These are phyloP conservation scores for Berberis vulgaris DNA, from an alignment of 164 flowering plant species.

Conservation along the genomic window DNA sequence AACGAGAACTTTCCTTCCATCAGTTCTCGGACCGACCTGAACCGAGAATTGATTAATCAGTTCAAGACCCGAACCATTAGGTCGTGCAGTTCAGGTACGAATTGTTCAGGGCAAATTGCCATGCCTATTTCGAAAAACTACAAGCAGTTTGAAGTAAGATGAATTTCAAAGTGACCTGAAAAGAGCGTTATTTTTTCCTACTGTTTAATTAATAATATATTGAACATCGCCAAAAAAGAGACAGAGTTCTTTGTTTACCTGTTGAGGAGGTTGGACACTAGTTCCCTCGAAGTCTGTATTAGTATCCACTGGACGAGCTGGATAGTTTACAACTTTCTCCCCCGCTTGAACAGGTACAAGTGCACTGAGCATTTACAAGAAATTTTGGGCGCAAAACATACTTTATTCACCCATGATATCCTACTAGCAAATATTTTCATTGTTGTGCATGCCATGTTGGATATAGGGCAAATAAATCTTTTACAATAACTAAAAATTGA, in stretches of 20 bases:
- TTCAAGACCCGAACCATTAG: no score
- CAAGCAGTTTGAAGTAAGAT: no score
- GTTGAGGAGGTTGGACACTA: conserved; percentile 74
- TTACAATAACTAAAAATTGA: neutral
- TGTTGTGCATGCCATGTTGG: conserved; percentile 12
- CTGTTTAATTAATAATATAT: no score
- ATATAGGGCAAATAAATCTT: conserved; percentile 1
- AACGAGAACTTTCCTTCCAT: no score
- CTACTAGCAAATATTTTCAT: conserved; percentile 10
- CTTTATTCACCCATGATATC: conserved; percentile 17
- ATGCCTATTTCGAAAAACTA: no score
- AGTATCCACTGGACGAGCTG: conserved; percentile 88
- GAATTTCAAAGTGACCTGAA: no score
- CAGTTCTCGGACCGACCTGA: no score
- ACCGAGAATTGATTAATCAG: no score
- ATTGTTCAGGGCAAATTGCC: no score
- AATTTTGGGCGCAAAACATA: conserved; percentile 20
- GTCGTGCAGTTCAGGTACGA: no score
- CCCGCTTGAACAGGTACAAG: conserved; percentile 65
- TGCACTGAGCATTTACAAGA: conserved; percentile 49
- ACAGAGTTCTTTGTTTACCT: conserved; percentile 31
- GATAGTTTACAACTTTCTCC: conserved; percentile 81
- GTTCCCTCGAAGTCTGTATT: conserved; percentile 92
- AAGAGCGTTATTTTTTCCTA: no score
- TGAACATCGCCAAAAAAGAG: neutral